Evolutionary conservation across 2,329 filamentous ascomycete genomes (phyloP), one percentile per base, ranked within the genome.

Genomic region (Fusarium scirpi): DNA sequence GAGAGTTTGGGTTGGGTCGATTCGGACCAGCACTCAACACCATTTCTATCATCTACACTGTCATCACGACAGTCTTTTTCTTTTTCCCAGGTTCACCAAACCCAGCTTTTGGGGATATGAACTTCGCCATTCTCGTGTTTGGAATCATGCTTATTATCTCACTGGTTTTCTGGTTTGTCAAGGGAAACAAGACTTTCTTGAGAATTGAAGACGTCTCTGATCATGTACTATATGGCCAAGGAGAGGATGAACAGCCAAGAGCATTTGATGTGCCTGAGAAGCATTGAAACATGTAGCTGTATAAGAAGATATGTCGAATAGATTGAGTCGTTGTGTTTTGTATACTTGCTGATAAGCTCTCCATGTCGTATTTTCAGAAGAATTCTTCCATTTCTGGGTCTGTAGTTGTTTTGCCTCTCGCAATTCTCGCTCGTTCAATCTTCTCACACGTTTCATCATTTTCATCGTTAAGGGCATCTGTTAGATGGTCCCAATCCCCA

Each of bases 111-210:
- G 77, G 76, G 8, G 84, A 87, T 65, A 87, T 87, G 85, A 87
- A 87, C 71, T 87, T 83, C 67, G 86, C 86, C 3, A 86, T 87
- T 70, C 85, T 82, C 1, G 85, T 87, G 0, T 87, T 87, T 70
- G 86, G 84, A 1, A 79, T 87, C 8, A 85, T 87, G 84, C 59
- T 87, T 25, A 76, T 86, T 5, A 78, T 87, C 7, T 78, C 85
- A 0, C 34, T 86, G 3, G 78, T 76, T 0, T 87, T 87, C 63
- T 88, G 85, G 85, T 76, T 85, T 30, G 61, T 84, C 18, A 80
- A 81, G 67, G 85, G 85, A 0, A 78, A 79, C 8, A 75, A 74
- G 27, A 79, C 43, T 76, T 83, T 77, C 63, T 46, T 76, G 58
- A 62, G 71, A 52, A 66, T 86, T 8, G 65, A 71, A 1, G 60